Conservation (phyloP, 1,139 yeast species). For the Geotrichum siamense region DNA sequence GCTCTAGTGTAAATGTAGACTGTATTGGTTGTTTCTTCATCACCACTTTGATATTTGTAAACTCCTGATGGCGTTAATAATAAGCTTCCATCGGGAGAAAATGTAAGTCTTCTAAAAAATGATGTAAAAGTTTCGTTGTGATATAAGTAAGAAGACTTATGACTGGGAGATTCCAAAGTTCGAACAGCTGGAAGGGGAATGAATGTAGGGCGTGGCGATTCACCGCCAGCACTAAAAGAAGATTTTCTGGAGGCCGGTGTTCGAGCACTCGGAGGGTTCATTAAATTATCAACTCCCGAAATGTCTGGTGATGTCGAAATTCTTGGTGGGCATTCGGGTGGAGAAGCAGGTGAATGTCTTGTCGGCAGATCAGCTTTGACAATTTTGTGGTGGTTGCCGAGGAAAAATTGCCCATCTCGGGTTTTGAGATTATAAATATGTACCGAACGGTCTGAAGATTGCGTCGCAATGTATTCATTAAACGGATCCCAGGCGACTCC, state of each 20-base stretch:
- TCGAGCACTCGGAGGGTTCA: slow-evolving; percentile 25
- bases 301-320: slow-evolving; percentile 17
- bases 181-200: slow-evolving; percentile 41
- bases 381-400: slow-evolving; percentile 32
- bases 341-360: slow-evolving; percentile 7
- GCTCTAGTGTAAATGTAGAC: slow-evolving; percentile 70
- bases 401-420: slow-evolving; percentile 34
- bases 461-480: slow-evolving; percentile 71
- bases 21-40: slow-evolving; percentile 49
- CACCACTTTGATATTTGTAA: slow-evolving; percentile 34
- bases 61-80: slow-evolving; percentile 81
- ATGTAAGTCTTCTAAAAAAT: slow-evolving; percentile 75
- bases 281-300: slow-evolving; percentile 19
- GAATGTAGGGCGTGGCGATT: slow-evolving; percentile 25
- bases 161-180: slow-evolving; percentile 33
- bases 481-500: slow-evolving; percentile 95
- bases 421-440: slow-evolving; percentile 48
- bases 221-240: slow-evolving; percentile 24
- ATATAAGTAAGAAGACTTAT: slow-evolving; percentile 40
- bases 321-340: slow-evolving; percentile 12
- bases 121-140: slow-evolving; percentile 85
- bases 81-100: slow-evolving; percentile 84
- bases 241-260: slow-evolving; percentile 28
- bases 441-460: slow-evolving; percentile 81
- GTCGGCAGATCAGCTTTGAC: slow-evolving; percentile 16